Conservation (phyloP, 2,329 filamentous ascomycete genomes). For the Cercospora berteroae region DNA sequence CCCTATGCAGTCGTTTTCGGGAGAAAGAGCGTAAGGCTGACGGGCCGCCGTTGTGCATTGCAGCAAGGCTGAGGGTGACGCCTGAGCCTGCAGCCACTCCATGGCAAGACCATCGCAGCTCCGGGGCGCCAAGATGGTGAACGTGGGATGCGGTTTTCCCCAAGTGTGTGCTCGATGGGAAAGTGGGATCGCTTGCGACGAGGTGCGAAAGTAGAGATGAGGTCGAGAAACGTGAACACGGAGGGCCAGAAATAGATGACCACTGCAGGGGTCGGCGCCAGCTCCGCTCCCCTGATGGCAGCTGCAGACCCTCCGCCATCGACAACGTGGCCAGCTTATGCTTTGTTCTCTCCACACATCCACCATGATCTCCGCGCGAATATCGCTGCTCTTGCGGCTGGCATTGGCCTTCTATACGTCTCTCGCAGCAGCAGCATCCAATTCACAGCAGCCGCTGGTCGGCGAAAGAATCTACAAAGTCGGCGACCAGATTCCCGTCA, state of each 20-base stretch:
- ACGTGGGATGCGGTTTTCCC: background rate
- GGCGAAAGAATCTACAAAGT: constrained; percentile 46
- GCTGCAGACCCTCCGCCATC: background rate
- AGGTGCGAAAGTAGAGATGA: background rate
- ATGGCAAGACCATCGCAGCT: background rate
- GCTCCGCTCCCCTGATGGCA: constrained; percentile 1
- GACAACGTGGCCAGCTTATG: background rate
- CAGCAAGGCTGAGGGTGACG: background rate
- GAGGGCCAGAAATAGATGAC: background rate
- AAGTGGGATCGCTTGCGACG: no score
- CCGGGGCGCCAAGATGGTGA: background rate
- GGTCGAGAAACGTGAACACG: background rate
- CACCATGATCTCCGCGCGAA: constrained; percentile 14
- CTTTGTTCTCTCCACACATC: background rate
- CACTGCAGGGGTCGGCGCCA: background rate
- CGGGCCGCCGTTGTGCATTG: background rate
- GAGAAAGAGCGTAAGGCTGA: background rate
- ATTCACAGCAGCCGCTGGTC: constrained; percentile 42
- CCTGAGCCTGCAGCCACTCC: background rate
- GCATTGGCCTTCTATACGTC: constrained; percentile 36
- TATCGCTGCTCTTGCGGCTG: constrained; percentile 33
- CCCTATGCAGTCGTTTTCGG: background rate
- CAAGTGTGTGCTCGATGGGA: no score
- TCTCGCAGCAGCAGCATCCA: constrained; percentile 43
- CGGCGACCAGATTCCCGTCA: constrained; percentile 52